Evolutionary conservation across 441 rosid genomes (phyloP), one percentile per base, ranked within the genome.

Genomic region (Syzygium malaccense): DNA sequence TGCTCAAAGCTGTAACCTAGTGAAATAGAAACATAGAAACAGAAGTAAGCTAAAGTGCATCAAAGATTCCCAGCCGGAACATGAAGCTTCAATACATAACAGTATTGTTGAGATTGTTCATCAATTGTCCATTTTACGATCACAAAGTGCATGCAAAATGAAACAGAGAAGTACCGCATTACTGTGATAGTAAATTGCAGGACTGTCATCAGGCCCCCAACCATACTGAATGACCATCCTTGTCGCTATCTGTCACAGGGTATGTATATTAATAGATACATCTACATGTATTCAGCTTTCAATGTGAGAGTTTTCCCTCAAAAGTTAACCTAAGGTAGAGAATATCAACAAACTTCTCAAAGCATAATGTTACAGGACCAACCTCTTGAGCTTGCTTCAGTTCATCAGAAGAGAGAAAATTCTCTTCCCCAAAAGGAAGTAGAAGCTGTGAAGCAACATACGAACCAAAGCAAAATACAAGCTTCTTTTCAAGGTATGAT

Each of bases 191-290:
- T 96, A 95, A 79, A 97, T 92, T 66, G 98, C 99, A 71, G 98
- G 98, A 93, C 96, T 97, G 91, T 97, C 99, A 91, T 98, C 98
- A 41, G 99, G 99, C 49, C 99, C 99, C 99, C 99, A 98, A 18
- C 99, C 99, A 90, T 96, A 98, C 88, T 97, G 98, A 93, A 96
- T 95, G 92, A 98, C 99, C 99, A 98, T 98, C 88, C 98, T 90
- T 86, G 98, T 96, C 55, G 99, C 99, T 90, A 96, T 95, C 98
- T 96, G 95, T 91, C 87, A 90, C 88, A 91, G 18, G 60, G 17
- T 37, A 23, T 8, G 11, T 23, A 75, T 45, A 41, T 23, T 41
- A 41, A 41, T 12, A 75, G 20, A 75, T 41, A 45, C 8, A 17
- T 75, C 51, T 41, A 75, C 51, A 75, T 23, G 51, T 75, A 45